phyloP scores from a whole-genome alignment of 495 filamentous ascomycete genomes.

The Aspergillus wentii region DNA sequence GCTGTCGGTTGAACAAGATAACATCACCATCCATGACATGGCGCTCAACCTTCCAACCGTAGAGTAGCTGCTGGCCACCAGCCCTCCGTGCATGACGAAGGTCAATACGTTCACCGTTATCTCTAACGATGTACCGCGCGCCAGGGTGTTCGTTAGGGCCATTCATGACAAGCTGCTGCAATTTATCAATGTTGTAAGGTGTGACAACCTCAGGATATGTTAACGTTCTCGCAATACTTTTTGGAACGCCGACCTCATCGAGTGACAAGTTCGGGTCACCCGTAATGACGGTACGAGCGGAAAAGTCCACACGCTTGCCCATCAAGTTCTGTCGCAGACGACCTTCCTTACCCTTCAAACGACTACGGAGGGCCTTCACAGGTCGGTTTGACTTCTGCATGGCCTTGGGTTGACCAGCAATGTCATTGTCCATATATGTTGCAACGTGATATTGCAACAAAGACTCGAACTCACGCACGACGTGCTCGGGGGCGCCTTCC shows the following conservation, averaged over 20 bases:
- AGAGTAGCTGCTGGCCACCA: slow-evolving; percentile 75
- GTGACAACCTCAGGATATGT: slow-evolving; percentile 98
- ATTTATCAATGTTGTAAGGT: slow-evolving; percentile 91
- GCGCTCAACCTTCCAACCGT: slow-evolving; percentile 97
- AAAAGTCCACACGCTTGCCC: slow-evolving; percentile 99
- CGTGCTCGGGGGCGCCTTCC: slow-evolving; percentile 85
- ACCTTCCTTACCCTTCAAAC: slow-evolving; percentile 97
- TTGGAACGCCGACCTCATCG: slow-evolving; percentile 93
- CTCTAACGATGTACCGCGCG: slow-evolving; percentile 89
- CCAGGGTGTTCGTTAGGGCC: slow-evolving; percentile 93
- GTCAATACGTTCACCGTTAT: slow-evolving; percentile 89
- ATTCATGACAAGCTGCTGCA: slow-evolving; percentile 83
- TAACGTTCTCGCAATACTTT: slow-evolving; percentile 79
- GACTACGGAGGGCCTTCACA: slow-evolving; percentile 91
- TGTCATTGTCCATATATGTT: slow-evolving; percentile 99
- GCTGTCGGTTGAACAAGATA: slow-evolving; percentile 99
- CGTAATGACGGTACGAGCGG: slow-evolving; percentile 97
- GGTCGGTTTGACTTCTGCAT: slow-evolving; percentile 94
- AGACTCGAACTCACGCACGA: slow-evolving; percentile 81
- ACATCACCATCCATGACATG: slow-evolving; percentile 94
- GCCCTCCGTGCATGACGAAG: slow-evolving; percentile 85
- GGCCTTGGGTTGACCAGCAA: slow-evolving; percentile 91
- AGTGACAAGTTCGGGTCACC: slow-evolving; percentile 94
- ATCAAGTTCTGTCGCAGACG: slow-evolving; percentile 96
- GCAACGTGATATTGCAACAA: slow-evolving; percentile 97